Conservation (phyloP, 495 filamentous ascomycete species). For the Delitschia confertaspora region DNA sequence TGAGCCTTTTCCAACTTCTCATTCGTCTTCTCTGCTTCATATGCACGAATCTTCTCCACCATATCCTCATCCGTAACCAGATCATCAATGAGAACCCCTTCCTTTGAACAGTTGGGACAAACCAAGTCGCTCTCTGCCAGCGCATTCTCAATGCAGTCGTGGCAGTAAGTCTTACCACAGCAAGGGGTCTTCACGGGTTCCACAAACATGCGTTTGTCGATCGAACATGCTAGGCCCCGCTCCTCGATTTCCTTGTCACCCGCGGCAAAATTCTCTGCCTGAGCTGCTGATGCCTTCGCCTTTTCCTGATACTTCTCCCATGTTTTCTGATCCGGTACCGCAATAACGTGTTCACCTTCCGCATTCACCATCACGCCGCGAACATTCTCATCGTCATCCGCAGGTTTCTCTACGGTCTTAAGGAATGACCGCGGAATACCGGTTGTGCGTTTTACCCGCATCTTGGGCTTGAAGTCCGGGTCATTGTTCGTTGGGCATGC, state of each 20-base stretch:
- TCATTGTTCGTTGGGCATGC: slow-evolving; percentile 95
- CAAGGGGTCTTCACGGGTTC: slow-evolving; percentile 97
- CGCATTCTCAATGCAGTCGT: slow-evolving; percentile 96
- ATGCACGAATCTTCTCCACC: slow-evolving; percentile 66
- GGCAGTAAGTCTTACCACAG: slow-evolving; percentile 94
- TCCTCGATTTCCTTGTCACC: slow-evolving; percentile 75
- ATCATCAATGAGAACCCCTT: slow-evolving; percentile 88
- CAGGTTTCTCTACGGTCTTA: slow-evolving; percentile 83
- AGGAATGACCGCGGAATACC: slow-evolving; percentile 91
- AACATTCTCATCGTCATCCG: slow-evolving; percentile 60
- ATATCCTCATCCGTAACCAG: slow-evolving; percentile 72
- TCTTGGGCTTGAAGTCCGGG: slow-evolving; percentile 83
- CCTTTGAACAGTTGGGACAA: slow-evolving; percentile 82
- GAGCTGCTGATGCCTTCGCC: slow-evolving; percentile 69
- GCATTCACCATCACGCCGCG: slow-evolving; percentile 90
- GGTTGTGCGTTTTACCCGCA: slow-evolving; percentile 86
- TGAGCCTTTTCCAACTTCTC: slow-evolving; percentile 53
- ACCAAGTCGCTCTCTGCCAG: slow-evolving; percentile 96
- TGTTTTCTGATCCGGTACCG: slow-evolving; percentile 82
- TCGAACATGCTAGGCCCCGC: slow-evolving; percentile 79
- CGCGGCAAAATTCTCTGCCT: slow-evolving; percentile 59
- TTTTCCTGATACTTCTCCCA: slow-evolving; percentile 98
- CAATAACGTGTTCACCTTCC: slow-evolving; percentile 93
- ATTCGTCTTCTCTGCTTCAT: slow-evolving; percentile 59
- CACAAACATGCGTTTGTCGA: slow-evolving; percentile 95